phyloP scores from a whole-genome alignment of 495 filamentous ascomycete species.

The Hypoxylon fuscum region DNA sequence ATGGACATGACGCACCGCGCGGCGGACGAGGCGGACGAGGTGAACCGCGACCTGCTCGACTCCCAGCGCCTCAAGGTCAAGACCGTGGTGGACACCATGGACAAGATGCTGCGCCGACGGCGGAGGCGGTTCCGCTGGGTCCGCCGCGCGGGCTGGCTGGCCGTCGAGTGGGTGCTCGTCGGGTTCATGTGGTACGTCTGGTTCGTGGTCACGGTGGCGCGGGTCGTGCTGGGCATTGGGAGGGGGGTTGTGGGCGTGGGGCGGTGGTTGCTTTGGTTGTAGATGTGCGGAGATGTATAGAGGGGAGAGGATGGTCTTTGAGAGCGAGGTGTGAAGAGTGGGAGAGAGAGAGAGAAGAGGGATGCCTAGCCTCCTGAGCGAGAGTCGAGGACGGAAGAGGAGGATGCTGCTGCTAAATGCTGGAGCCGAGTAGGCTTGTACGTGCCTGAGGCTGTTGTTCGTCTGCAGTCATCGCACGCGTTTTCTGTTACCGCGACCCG shows the following conservation, averaged over 20 bases:
- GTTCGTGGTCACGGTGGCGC: constrained; percentile 76
- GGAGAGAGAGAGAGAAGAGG: no score
- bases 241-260: constrained; percentile 65
- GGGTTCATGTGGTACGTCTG: constrained; percentile 86
- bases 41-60: constrained; percentile 76
- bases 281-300: no score
- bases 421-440: no score
- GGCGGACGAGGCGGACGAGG: constrained; percentile 79
- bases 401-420: no score
- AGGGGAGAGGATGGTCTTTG: no score
- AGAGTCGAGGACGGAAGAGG: no score
- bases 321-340: no score
- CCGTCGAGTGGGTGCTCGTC: constrained; percentile 82
- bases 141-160: constrained; percentile 71
- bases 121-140: constrained; percentile 77
- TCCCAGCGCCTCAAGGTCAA: constrained; percentile 80
- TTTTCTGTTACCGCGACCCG: no score
- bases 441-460: no score
- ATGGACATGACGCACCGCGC: constrained; percentile 67
- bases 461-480: no score
- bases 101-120: constrained; percentile 72
- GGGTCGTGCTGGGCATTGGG: constrained; percentile 67
- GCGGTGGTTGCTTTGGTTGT: constrained; percentile 84
- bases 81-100: constrained; percentile 77
- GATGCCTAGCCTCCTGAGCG: no score